Evolutionary conservation across 1,284 basidiomycete genomes (phyloP).

Genomic region (Inonotus hispidus): DNA sequence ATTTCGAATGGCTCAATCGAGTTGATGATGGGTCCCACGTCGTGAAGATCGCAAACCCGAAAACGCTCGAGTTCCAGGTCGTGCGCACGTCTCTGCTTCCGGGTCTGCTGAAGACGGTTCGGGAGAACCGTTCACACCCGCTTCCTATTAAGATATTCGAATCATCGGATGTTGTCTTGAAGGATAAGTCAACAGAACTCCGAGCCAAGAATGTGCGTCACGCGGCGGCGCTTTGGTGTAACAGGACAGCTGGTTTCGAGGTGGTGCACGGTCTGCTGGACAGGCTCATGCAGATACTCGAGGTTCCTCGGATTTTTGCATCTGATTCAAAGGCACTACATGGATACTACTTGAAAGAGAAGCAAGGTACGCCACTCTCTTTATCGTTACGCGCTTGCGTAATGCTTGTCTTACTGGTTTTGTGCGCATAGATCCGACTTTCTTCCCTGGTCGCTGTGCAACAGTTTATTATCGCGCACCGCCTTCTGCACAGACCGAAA

Average conservation of each 20-base stretch:
- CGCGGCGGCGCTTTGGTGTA: constrained; percentile 90
- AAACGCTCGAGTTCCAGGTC: constrained; percentile 97
- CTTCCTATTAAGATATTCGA: constrained; percentile 95
- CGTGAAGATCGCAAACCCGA: constrained; percentile 93
- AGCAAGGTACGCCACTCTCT: constrained; percentile 55
- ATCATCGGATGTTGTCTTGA: constrained; percentile 89
- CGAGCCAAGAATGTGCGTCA: constrained; percentile 85
- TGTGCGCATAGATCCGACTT: constrained; percentile 66
- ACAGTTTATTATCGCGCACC: constrained; percentile 80
- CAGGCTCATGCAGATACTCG: constrained; percentile 91
- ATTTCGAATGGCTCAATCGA: constrained; percentile 90
- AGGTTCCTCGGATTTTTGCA: constrained; percentile 73
- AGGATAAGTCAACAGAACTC: constrained; percentile 74
- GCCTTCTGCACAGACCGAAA: constrained; percentile 31
- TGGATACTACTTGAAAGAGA: constrained; percentile 92
- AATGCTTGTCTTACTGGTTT: constrained; percentile 12
- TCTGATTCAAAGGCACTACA: constrained; percentile 44
- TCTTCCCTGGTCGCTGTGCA: constrained; percentile 93
- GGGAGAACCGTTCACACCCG: constrained; percentile 93
- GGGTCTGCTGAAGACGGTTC: constrained; percentile 92
- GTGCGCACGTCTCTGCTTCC: constrained; percentile 94
- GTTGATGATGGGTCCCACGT: constrained; percentile 77
- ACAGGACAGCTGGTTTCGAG: constrained; percentile 96
- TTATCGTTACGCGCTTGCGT: neutral
- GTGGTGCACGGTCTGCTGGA: constrained; percentile 94